Evolutionary conservation across 352 stramenopile species (phyloP), one percentile per base, ranked within the genome.

Genomic region (Phytophthora pini): DNA sequence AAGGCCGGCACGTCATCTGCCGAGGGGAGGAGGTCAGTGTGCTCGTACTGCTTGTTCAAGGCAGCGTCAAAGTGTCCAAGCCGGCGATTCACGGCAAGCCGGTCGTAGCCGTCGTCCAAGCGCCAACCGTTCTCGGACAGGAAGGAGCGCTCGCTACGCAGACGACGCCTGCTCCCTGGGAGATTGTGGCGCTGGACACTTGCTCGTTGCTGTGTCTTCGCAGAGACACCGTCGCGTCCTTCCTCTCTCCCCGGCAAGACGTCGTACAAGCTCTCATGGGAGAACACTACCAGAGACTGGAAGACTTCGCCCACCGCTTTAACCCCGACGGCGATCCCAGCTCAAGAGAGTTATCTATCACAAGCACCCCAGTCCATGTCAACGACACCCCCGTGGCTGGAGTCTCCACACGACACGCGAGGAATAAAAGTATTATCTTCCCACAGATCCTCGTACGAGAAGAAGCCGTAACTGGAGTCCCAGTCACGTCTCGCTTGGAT

Each of bases 61-160:
- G 79, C n/a, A 74, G 80, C 44, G 78, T 92, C 60, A 92, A 92
- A 53, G 72, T 91, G 9, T 85, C 80, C 5, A 82, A 72, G 2
- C 65, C 65, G 31, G 52, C 34, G 22, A 29, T 66, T 4, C 11
- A 24, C 24, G 41, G 26, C 7, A 36, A 58, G 17, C 45, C 56
- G 15, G 67, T 93, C 11, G 67, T 92, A 20, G 83, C 76, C n/a
- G 78, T 90, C 31, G 64, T 91, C 3, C 57, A 74, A 38, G 77
- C 82, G 5, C 85, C 85, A n/a, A 77, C 85, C 0, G 74, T 91
- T n/a, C 87, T 93, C 55, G 83, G 81, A 13, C 82, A 93, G 34
- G 84, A 92, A 70, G 72, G 69, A 10, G 77, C 70, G 2, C 75
- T 89, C 20, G 70, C 57, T 24, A 89, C 72, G 39, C 78, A 61